phyloP scores from a whole-genome alignment of 768 basidiomycete genomes.

The Russula ochroleuca region DNA sequence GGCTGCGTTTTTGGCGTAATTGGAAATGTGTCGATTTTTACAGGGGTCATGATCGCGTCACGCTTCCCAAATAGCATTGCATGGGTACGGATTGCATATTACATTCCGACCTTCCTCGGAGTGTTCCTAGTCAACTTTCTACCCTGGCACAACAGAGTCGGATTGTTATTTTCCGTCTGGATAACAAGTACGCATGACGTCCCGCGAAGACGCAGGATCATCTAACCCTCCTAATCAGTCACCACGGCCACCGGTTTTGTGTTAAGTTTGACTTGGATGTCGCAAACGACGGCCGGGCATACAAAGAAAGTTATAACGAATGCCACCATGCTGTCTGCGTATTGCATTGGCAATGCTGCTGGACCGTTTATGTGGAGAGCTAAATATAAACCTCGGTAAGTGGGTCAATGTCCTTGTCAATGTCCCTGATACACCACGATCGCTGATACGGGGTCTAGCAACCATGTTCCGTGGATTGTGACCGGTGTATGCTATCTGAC shows the following conservation, averaged over 20 bases:
- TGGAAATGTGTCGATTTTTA: constrained; percentile 64
- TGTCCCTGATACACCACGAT: background rate
- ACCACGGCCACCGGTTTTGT: constrained; percentile 58
- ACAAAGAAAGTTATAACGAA: constrained; percentile 68
- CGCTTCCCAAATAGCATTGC: constrained; percentile 54
- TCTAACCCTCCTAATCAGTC: constrained; percentile 31
- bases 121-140: constrained; percentile 57
- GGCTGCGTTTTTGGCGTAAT: constrained; percentile 61
- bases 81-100: constrained; percentile 55
- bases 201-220: background rate
- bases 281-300: constrained; percentile 62
- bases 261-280: constrained; percentile 59
- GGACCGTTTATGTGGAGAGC: constrained; percentile 76
- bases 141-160: constrained; percentile 62
- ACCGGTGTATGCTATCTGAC: constrained; percentile 59
- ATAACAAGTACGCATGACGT: constrained; percentile 41
- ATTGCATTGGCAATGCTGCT: constrained; percentile 59
- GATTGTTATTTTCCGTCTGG: constrained; percentile 57
- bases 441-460: constrained; percentile 37
- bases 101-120: constrained; percentile 62
- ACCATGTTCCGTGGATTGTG: constrained; percentile 72
- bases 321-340: constrained; percentile 69
- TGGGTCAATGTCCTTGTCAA: background rate
- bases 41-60: constrained; percentile 55
- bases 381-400: constrained; percentile 60